These are phyloP conservation scores for Phytopythium litorale DNA, from an alignment of 352 stramenopile species.

Conservation along the genomic window DNA sequence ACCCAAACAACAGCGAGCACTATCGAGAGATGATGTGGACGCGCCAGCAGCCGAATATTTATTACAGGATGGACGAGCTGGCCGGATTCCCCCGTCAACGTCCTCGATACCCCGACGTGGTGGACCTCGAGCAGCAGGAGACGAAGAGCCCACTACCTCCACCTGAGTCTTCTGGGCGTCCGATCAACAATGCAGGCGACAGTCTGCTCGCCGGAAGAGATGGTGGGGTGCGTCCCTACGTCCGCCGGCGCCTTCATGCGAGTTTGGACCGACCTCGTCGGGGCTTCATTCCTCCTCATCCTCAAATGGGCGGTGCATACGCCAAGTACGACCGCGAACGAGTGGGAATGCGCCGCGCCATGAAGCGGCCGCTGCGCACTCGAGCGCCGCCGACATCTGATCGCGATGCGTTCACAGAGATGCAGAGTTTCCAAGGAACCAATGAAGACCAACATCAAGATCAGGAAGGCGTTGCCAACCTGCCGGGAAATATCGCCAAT, in stretches of 20 bases:
- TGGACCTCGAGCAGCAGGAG: constrained; percentile 19
- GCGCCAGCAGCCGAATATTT: constrained; percentile 5
- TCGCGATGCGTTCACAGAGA: background rate
- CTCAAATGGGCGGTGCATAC: background rate
- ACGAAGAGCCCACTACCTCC: constrained; percentile 9
- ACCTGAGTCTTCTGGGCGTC: background rate
- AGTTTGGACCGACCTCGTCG: background rate
- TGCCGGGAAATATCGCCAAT: background rate
- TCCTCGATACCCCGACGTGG: constrained; percentile 14
- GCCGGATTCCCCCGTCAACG: constrained; percentile 2
- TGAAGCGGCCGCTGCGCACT: background rate
- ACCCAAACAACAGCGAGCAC: background rate
- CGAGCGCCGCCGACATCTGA: background rate
- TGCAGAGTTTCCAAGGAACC: background rate
- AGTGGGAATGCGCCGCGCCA: background rate
- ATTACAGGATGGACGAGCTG: constrained; percentile 1
- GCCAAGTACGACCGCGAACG: background rate
- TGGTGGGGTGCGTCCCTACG: background rate
- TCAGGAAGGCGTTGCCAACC: background rate
- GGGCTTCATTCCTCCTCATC: background rate
- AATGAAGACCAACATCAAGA: background rate
- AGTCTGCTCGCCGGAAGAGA: background rate
- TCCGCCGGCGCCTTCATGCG: background rate
- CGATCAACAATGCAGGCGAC: background rate
- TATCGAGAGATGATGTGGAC: constrained; percentile 1